These are phyloP conservation scores for Colletotrichum shisoi DNA, from an alignment of 2,329 filamentous ascomycete species.

Conservation along the genomic window DNA sequence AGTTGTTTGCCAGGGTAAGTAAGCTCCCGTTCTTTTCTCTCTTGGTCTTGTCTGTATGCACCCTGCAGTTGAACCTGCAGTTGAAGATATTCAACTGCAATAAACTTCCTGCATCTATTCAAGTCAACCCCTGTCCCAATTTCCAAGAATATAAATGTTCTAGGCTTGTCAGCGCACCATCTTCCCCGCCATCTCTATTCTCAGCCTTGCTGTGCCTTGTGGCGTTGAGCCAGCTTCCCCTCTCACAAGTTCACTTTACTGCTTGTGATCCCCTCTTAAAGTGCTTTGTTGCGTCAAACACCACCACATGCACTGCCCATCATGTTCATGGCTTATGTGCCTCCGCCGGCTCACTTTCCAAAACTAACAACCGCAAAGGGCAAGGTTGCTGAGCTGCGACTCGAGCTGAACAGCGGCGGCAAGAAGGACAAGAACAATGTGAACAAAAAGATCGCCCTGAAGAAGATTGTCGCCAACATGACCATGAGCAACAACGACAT, in stretches of 20 bases:
- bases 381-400: conserved; percentile 96
- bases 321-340: conserved; percentile 65
- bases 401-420: conserved; percentile 89
- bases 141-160: conserved; percentile 11
- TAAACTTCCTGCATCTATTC: conserved; percentile 1
- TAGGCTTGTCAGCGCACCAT: neutral
- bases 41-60: conserved; percentile 16
- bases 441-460: conserved; percentile 95
- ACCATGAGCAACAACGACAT: conserved; percentile 99
- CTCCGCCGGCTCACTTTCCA: conserved; percentile 52
- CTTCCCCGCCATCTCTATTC: conserved; percentile 10
- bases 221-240: conserved; percentile 16
- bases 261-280: neutral
- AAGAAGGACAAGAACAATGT: conserved; percentile 98
- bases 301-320: conserved; percentile 43
- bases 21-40: conserved; percentile 50
- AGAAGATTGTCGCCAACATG: conserved; percentile 99
- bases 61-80: neutral
- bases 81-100: conserved; percentile 3
- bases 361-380: conserved; percentile 76
- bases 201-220: conserved; percentile 5
- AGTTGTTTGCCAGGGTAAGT: conserved; percentile 98
- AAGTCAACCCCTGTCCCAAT: conserved; percentile 18
- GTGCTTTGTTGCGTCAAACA: neutral
- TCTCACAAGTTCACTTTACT: neutral